Evolutionary conservation across 2,329 filamentous ascomycete genomes (phyloP).

Genomic region (Diaporthe citri): DNA sequence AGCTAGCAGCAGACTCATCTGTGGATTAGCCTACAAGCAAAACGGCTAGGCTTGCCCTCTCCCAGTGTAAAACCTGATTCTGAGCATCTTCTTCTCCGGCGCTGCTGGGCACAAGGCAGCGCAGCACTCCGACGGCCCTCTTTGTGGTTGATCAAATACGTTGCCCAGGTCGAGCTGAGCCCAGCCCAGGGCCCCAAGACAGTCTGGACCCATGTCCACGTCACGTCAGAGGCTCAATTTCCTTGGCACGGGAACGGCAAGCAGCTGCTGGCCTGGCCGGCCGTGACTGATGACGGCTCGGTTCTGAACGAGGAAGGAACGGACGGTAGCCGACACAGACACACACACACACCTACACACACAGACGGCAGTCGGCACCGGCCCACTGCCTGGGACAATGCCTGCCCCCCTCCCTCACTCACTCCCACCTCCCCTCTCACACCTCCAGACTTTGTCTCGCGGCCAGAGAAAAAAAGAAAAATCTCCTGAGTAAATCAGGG

Average conservation of each 20-base stretch:
- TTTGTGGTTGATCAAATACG: not conserved
- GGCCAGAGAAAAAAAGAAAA: not conserved
- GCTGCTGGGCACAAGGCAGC: conserved; percentile 4
- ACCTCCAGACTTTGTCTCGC: not conserved
- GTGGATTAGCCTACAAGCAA: not conserved
- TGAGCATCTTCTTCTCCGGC: not conserved
- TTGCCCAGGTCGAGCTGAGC: conserved; percentile 21
- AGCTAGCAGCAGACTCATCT: not conserved
- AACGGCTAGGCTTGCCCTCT: not conserved
- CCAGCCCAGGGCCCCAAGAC: conserved; percentile 18
- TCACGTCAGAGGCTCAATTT: conserved; percentile 25
- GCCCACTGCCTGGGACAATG: not conserved
- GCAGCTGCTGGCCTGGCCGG: not conserved
- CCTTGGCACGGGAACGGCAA: conserved; percentile 13
- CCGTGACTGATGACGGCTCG: conserved; percentile 24
- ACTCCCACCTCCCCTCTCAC: not conserved
- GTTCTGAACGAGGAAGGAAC: conserved; percentile 5
- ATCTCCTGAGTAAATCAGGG: not conserved
- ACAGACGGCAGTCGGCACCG: conserved; percentile 16
- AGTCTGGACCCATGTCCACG: conserved; percentile 25
- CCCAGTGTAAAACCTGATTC: conserved; percentile 16
- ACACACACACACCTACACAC: too few relatives aligned
- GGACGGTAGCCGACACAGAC: too few relatives aligned
- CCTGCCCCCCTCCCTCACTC: conserved; percentile 1
- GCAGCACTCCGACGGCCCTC: not conserved